These are phyloP conservation scores for Xylaria bambusicola DNA, from an alignment of 495 filamentous ascomycete genomes.

Conservation along the genomic window DNA sequence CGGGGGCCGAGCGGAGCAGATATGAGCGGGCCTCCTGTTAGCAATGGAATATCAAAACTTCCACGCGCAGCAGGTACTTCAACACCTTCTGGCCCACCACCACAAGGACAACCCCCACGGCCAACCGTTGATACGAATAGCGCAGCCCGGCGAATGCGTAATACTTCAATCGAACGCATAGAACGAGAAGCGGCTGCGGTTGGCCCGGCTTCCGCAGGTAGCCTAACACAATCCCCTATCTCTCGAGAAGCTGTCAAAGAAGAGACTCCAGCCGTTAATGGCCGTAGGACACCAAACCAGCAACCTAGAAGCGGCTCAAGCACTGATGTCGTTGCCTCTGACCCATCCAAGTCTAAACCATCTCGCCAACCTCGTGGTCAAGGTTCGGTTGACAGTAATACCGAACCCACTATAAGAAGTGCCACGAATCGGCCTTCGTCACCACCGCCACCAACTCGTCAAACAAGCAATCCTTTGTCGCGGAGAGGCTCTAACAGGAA, in stretches of 20 bases:
- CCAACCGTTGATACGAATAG: conserved; percentile 45
- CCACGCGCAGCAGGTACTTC: conserved; percentile 71
- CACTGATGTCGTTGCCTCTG: conserved; percentile 25
- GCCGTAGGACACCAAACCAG: conserved; percentile 63
- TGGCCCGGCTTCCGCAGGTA: conserved; percentile 28
- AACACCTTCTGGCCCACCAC: conserved; percentile 79
- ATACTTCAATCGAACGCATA: conserved; percentile 44
- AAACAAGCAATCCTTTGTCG: conserved; percentile 52
- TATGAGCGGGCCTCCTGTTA: conserved; percentile 30
- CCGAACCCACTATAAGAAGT: conserved; percentile 46
- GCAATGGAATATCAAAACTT: conserved; percentile 59
- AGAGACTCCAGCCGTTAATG: conserved; percentile 50
- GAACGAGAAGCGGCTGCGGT: conserved; percentile 33
- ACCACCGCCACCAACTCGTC: conserved; percentile 53
- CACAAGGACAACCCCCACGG: conserved; percentile 80
- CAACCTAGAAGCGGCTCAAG: conserved; percentile 39
- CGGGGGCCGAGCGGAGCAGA: conserved; percentile 37
- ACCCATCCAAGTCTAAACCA: conserved; percentile 36
- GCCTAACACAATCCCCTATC: conserved; percentile 56
- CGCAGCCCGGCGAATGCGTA: conserved; percentile 35
- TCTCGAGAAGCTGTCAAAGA: conserved; percentile 54
- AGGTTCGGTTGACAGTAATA: conserved; percentile 54
- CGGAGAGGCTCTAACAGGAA: conserved; percentile 54
- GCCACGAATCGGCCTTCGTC: conserved; percentile 48
- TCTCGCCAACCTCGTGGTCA: conserved; percentile 42